phyloP scores from a whole-genome alignment of 108 stramenopile genomes.

The Conticribra weissflogii region DNA sequence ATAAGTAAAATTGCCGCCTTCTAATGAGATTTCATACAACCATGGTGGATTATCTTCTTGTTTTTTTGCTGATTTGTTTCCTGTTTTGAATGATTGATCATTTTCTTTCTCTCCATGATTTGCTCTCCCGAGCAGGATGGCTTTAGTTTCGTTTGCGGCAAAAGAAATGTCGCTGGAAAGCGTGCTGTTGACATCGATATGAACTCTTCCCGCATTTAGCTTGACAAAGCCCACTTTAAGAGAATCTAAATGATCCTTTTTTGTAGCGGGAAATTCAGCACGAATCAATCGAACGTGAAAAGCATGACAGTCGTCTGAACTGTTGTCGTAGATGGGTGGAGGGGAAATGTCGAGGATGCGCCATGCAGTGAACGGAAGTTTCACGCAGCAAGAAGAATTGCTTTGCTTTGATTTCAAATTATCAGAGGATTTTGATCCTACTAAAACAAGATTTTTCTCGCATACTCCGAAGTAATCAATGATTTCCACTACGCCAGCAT shows the following conservation, averaged over 20 bases:
- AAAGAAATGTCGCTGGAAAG: slow-evolving; percentile 22
- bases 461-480: slow-evolving; percentile 60
- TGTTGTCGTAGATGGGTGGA: slow-evolving; percentile 24
- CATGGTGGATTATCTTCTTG: slow-evolving; percentile 41
- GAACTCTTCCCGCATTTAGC: slow-evolving; percentile 16
- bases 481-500: slow-evolving; percentile 51
- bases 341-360: slow-evolving; percentile 61
- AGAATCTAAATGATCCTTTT: slow-evolving; percentile 48
- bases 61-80: slow-evolving; percentile 13
- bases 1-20: slow-evolving; percentile 51
- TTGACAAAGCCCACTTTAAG: slow-evolving; percentile 33
- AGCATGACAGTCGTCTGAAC: slow-evolving; percentile 15
- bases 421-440: neutral
- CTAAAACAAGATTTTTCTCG: slow-evolving; percentile 40
- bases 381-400: slow-evolving; percentile 7
- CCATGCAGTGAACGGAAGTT: slow-evolving; percentile 72
- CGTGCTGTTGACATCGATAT: slow-evolving; percentile 18
- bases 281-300: slow-evolving; percentile 30
- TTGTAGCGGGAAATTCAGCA: slow-evolving; percentile 31
- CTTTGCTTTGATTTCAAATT: neutral
- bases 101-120: slow-evolving; percentile 1
- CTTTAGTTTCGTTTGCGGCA: slow-evolving; percentile 19
- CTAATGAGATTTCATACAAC: slow-evolving; percentile 28
- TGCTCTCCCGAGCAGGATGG: too few species aligned
- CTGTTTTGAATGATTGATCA: neutral